Base-by-base conservation (phyloP, 2,329 filamentous ascomycete species). In the Elsinoe arachidis region DNA sequence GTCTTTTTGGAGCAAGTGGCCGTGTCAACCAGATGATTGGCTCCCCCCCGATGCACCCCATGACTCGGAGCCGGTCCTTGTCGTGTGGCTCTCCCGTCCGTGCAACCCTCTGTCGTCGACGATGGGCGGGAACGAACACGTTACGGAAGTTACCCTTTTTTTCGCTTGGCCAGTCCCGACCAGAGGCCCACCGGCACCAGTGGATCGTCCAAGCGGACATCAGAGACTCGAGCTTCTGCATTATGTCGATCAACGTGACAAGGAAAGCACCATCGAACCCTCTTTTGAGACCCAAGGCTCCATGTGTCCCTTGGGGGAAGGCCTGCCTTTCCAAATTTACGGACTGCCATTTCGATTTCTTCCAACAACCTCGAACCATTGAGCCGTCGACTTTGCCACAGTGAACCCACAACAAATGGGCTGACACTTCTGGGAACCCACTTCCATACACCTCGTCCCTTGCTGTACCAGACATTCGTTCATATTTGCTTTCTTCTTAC, bases 221-320 rank as follows among this genome's bases (percentile, higher is more conserved):
- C 33, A 43, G 19, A 39, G 39, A 43, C 41, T 56, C 26, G 43
- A 46, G 54, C 54, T 56, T 56, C 54, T 56, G 54, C 54, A 41
- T 56, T 56, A 55, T 55, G 54, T 46, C 54, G 54, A 56, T 56
- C 54, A 38, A 56, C 54, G 39, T 56, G 54, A 49, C 54, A 46
- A 49, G 41, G 39, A 56, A 56, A 56, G 39, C 37, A 43, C 53
- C 53, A 55, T 47, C 54, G 21, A 56, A 56, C 41, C 54, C 54
- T 47, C 54, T 56, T 46, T 56, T 43, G 14, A 12, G 26, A 14
- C 37, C 49, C 33, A 53, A 53, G 49, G 33, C 49, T 46, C 41
- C 26, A 46, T 39, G 49, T 26, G n/a, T 21, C 33, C 46, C 33
- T 17, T 17, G 49, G 34, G 49, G 49, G 49, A 30, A 30, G 26